Base-by-base conservation (phyloP, 2,329 filamentous ascomycete species). In the Scleromitrula shiraiana region DNA sequence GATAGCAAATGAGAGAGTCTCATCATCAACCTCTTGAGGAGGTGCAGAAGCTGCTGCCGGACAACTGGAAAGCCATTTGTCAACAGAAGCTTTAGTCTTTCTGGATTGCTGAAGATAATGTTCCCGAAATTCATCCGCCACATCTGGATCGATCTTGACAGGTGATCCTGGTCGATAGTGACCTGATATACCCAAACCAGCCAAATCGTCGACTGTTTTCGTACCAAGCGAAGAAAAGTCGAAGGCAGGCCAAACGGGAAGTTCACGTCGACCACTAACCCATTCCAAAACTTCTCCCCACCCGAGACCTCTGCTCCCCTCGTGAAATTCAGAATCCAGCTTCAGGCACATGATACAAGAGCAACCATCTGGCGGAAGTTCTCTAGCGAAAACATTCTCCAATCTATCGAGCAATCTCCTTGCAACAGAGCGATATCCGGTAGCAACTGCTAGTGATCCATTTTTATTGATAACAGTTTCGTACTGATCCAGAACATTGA, bases 211-310 rank as follows among this genome's bases (percentile, higher is more conserved):
- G 33, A 76, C 74, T 4, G 82, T 78, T 56, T 80, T 82, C 42
- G 69, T 69, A 37, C 78, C 73, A 35, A 86, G 70, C 41, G 77
- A 72, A 3, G 77, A 77, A 56, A 90, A 76, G 56, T 85, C 80
- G 61, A 96, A 93, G 0, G 91, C 88, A 19, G 91, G 91, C 91
- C 91, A 96, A 14, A 75, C 69, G 0, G 91, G 90, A 43, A 96
- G 74, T 57, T 95, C 88, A 50, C 88, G 80, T 46, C 91, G 81
- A 15, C 91, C 91, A 54, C 88, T 93, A 10, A 95, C 89, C 63
- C 90, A 82, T 66, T 98, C 93, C 20, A 98, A 69, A 10, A 97
- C 89, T 63, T 97, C 91, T 8, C 93, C 91, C 91, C 91, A 98
- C 53, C 88, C 93, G 24, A 96, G 74, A 2, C 89, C 90, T 47